These are phyloP conservation scores for Mycena venus DNA, from an alignment of 768 basidiomycete species.

Conservation along the genomic window DNA sequence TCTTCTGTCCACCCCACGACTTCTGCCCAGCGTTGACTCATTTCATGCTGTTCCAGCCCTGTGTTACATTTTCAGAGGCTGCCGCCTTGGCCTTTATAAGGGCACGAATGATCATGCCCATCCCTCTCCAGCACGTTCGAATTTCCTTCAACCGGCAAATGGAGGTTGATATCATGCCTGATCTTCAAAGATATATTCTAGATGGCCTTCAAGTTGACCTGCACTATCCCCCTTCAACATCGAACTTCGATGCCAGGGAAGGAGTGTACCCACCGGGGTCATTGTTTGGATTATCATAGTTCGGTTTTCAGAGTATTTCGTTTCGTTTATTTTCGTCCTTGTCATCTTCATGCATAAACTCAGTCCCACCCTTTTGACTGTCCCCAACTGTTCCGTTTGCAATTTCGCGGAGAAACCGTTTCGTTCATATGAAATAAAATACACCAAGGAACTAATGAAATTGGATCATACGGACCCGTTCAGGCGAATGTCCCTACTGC, in stretches of 20 bases:
- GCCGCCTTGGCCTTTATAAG: not conserved
- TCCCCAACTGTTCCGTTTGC: not conserved
- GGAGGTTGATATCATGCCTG: not conserved
- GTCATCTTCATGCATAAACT: too few species aligned
- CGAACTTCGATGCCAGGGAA: not conserved
- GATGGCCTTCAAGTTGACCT: not conserved
- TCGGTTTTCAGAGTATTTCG: too few species aligned
- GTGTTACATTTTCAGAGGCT: not conserved
- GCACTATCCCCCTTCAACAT: not conserved
- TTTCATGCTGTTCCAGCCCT: not conserved
- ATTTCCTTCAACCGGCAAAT: not conserved
- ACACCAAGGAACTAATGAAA: too few species aligned
- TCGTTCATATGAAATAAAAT: not conserved
- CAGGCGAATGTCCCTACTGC: constrained; percentile 62
- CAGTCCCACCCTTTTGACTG: too few species aligned
- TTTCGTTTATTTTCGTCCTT: too few species aligned
- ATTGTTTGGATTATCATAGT: not conserved
- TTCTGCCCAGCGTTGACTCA: not conserved
- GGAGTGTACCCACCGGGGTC: not conserved
- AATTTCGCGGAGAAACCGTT: not conserved
- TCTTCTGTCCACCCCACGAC: not conserved
- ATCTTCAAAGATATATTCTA: not conserved
- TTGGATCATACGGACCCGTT: constrained; percentile 51
- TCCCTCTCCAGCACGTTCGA: not conserved
- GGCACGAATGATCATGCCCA: not conserved